Base-by-base conservation (phyloP, 371 early-diverging fungal genomes). In the Nematocida minor region DNA sequence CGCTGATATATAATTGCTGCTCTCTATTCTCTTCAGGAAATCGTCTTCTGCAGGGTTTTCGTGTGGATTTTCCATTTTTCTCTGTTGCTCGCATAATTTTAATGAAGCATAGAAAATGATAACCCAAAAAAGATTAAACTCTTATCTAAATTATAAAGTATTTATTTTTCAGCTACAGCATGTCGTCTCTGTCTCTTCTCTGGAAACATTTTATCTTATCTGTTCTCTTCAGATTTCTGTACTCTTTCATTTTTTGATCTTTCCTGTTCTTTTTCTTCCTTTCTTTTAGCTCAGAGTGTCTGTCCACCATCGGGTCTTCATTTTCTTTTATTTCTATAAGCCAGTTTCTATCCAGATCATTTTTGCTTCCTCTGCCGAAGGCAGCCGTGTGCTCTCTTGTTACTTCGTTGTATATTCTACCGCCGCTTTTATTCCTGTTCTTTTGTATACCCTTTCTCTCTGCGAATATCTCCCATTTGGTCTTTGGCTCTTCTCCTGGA, bases 391-490 rank as follows among this genome's bases (percentile, higher is more conserved):
- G 93, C 81, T 93, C 91, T 67, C 91, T 89, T 74, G 87, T 85
- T 1, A 87, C 90, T 69, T 95, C 95, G 82, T 95, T 92, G 82
- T 82, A 94, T 48, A 89, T 91, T 88, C 91, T 88, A 16, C 90
- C 87, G 3, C 88, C 88, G 82, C 89, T n/a, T 31, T 69, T 79
- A 32, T 69, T 67, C 44, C 80, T 83, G 82, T 85, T 88, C 74
- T 92, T 93, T 83, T 89, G 88, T 80, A 98, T 95, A 27, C 95
- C 95, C 87, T 96, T 98, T 79, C 88, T 87, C 84, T 92, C 90
- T 70, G 97, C 99, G 86, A 98, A 98, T 88, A 91, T 91, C 87
- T 98, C 96, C 99, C 99, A 98, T 80, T 92, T 89, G 4, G 97
- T 96, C 85, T 80, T 80, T 34, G 42, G 9, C 31, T 38, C 44